Percentiles rank a stretch among this genome's conserved stretches.
Conservation (phyloP, 352 stramenopile species). For the Phytophthora foliorum region DNA sequence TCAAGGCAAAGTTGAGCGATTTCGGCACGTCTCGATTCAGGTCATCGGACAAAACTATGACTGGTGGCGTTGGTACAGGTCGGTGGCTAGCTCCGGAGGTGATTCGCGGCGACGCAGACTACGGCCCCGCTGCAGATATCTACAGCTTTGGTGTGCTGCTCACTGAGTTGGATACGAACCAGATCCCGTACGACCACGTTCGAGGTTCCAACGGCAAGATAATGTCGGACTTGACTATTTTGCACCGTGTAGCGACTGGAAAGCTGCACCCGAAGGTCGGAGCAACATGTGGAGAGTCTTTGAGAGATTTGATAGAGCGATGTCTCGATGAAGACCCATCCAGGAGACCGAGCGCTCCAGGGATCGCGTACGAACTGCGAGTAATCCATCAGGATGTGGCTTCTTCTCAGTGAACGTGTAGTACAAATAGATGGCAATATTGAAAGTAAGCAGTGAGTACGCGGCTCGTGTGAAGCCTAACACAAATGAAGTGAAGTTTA, state of each 20-base stretch:
- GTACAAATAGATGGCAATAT: not conserved
- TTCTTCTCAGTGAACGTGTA: not conserved
- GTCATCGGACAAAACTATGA: constrained; percentile 48
- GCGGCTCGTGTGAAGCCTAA: not conserved
- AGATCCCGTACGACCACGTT: constrained; percentile 49
- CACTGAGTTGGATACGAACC: constrained; percentile 60
- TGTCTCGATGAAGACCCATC: constrained; percentile 43
- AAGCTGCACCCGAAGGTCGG: constrained; percentile 39
- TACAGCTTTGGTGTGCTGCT: constrained; percentile 61
- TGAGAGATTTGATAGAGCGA: constrained; percentile 41
- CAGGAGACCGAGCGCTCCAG: constrained; percentile 28
- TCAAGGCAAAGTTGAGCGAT: constrained; percentile 53
- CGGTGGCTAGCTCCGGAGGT: constrained; percentile 59
- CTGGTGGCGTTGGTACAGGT: constrained; percentile 41
- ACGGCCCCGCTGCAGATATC: constrained; percentile 47
- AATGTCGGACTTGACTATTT: constrained; percentile 44
- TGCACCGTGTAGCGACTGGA: constrained; percentile 46
- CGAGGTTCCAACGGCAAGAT: constrained; percentile 26
- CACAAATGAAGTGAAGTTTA: not conserved
- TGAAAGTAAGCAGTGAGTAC: not conserved
- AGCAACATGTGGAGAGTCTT: not conserved
- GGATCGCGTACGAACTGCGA: constrained; percentile 44
- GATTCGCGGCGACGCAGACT: constrained; percentile 40
- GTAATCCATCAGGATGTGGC: constrained; percentile 35
- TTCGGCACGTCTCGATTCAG: constrained; percentile 55